phyloP scores from a whole-genome alignment of 345 rosid genomes.

The Gynandropsis gynandra region DNA sequence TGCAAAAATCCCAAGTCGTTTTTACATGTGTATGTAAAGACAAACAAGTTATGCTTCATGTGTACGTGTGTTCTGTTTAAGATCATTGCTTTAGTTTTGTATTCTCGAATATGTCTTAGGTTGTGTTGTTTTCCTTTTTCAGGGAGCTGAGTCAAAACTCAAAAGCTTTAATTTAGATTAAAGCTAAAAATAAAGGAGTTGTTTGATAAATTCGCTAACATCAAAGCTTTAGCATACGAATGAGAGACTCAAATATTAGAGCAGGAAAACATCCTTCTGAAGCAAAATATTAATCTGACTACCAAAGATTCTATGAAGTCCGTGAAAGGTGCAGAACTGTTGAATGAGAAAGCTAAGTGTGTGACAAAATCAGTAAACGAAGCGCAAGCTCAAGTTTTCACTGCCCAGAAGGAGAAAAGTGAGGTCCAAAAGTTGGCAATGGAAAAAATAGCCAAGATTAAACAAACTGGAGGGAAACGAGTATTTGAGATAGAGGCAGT shows the following conservation, averaged over 20 bases:
- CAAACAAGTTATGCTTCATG: too few relatives aligned
- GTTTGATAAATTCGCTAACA: slow-evolving; percentile 53
- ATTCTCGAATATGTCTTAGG: slow-evolving; percentile 16
- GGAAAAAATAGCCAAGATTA: slow-evolving; percentile 81
- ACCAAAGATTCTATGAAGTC: slow-evolving; percentile 74
- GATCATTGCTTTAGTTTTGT: too few relatives aligned
- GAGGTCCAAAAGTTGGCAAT: slow-evolving; percentile 75
- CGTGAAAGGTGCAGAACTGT: slow-evolving; percentile 72
- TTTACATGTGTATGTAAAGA: too few relatives aligned
- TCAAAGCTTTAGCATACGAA: slow-evolving; percentile 71
- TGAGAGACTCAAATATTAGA: slow-evolving; percentile 68
- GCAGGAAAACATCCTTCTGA: slow-evolving; percentile 79
- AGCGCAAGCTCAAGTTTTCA: slow-evolving; percentile 72
- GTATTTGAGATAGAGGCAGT: slow-evolving; percentile 62
- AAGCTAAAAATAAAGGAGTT: slow-evolving; percentile 52
- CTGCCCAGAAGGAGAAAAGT: slow-evolving; percentile 73
- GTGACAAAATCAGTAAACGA: slow-evolving; percentile 79
- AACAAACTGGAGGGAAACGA: slow-evolving; percentile 71
- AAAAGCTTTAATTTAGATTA: slow-evolving; percentile 64
- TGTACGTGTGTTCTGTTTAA: too few relatives aligned
- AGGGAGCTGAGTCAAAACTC: slow-evolving; percentile 89
- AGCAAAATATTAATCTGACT: slow-evolving; percentile 72
- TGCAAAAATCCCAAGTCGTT: too few relatives aligned
- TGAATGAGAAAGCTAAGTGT: slow-evolving; percentile 79
- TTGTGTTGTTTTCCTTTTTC: slow-evolving; percentile 23